Conservation (phyloP, 2,329 filamentous ascomycete species). For the Coniochaeta sp. region DNA sequence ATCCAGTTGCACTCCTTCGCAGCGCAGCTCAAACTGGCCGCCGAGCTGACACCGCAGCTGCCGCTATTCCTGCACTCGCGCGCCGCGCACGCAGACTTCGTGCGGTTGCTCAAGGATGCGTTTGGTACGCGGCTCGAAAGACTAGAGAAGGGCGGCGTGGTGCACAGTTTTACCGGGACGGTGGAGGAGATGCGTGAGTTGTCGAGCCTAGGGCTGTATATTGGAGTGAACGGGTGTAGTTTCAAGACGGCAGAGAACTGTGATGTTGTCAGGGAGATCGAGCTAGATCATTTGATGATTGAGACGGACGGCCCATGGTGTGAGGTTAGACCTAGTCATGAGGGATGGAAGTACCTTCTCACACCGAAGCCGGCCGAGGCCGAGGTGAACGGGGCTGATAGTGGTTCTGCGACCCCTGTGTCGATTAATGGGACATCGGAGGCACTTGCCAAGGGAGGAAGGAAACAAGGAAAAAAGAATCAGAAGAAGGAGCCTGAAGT, state of each 20-base stretch:
- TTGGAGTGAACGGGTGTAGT: constrained; percentile 95
- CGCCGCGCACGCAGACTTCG: constrained; percentile 80
- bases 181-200: constrained; percentile 75
- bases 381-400: not conserved
- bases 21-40: constrained; percentile 71
- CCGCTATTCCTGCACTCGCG: constrained; percentile 91
- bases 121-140: constrained; percentile 53
- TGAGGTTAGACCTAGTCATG: constrained; percentile 84
- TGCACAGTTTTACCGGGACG: constrained; percentile 92
- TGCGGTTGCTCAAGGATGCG: constrained; percentile 54
- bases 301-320: constrained; percentile 99
- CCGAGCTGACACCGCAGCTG: constrained; percentile 60
- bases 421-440: not conserved
- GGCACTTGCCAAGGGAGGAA: not conserved
- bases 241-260: constrained; percentile 93
- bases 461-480: constrained; percentile 31
- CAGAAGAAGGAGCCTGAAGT: constrained; percentile 58
- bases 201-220: constrained; percentile 72
- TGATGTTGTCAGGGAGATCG: constrained; percentile 71
- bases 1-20: constrained; percentile 81
- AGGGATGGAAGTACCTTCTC: constrained; percentile 64
- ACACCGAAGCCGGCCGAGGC: constrained; percentile 24
- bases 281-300: constrained; percentile 75
- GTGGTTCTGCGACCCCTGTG: not conserved
- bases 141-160: constrained; percentile 70